Evolutionary conservation across 345 rosid species (phyloP).

Genomic region (Diplotaxis tenuifolia): DNA sequence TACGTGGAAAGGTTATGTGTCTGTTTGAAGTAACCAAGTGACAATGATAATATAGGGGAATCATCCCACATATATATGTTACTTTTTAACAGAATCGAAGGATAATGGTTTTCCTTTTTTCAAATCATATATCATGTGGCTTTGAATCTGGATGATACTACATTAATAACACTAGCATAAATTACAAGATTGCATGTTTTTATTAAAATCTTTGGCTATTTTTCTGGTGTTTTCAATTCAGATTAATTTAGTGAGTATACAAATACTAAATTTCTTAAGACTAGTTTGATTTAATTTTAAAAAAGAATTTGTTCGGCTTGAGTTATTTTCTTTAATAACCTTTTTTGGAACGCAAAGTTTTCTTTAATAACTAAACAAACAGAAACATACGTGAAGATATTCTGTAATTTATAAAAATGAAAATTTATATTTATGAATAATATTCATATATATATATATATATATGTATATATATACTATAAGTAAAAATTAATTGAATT

Average conservation of each 20-base stretch:
- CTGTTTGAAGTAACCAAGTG: not conserved
- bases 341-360: no score
- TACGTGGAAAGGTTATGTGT: not conserved
- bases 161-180: not conserved
- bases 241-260: no score
- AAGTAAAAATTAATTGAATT: not conserved
- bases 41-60: not conserved
- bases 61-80: not conserved
- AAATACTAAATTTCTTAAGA: no score
- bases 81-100: not conserved
- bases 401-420: not conserved
- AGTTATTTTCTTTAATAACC: no score
- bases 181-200: not conserved
- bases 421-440: no score
- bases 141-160: not conserved
- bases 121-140: not conserved
- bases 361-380: not conserved
- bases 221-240: not conserved
- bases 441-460: no score
- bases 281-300: no score
- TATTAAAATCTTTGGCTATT: not conserved
- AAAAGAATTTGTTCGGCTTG: no score
- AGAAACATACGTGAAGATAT: not conserved
- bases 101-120: not conserved
- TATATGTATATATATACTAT: no score